Conservation (phyloP, 441 rosid species). For the Adansonia madagascariensis region DNA sequence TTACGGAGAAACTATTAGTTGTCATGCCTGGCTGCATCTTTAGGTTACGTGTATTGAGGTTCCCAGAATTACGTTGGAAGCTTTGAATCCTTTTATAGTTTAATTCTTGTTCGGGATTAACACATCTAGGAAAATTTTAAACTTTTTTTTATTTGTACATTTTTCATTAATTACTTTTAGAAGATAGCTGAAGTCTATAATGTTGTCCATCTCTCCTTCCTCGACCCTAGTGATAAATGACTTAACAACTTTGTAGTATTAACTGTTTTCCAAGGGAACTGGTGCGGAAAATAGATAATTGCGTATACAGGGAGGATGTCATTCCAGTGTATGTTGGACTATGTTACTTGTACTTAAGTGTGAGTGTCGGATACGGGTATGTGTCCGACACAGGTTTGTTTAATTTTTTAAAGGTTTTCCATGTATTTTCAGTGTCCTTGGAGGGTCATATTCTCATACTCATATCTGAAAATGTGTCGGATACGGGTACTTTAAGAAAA, state of each 20-base stretch:
- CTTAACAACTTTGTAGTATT: neutral
- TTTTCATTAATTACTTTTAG: slow-evolving; percentile 5
- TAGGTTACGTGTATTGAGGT: neutral
- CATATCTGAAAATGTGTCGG: no score
- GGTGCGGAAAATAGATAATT: neutral
- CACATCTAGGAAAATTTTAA: neutral
- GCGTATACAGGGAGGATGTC: neutral
- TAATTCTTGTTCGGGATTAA: neutral
- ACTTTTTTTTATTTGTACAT: neutral
- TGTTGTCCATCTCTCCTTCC: slow-evolving; percentile 2
- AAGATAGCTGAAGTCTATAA: slow-evolving; percentile 6
- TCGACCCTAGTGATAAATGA: neutral
- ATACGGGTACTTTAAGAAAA: no score
- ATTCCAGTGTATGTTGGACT: neutral
- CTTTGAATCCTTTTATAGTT: neutral
- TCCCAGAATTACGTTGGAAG: neutral
- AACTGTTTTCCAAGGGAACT: neutral
- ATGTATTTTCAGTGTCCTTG: no score
- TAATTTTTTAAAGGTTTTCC: no score
- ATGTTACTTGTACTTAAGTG: no score
- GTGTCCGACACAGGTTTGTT: no score
- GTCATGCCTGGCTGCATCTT: neutral
- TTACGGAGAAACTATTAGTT: neutral
- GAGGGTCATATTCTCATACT: no score
- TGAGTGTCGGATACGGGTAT: no score